Base-by-base conservation (phyloP, 306 rosid species). In the Vicia sativa region DNA sequence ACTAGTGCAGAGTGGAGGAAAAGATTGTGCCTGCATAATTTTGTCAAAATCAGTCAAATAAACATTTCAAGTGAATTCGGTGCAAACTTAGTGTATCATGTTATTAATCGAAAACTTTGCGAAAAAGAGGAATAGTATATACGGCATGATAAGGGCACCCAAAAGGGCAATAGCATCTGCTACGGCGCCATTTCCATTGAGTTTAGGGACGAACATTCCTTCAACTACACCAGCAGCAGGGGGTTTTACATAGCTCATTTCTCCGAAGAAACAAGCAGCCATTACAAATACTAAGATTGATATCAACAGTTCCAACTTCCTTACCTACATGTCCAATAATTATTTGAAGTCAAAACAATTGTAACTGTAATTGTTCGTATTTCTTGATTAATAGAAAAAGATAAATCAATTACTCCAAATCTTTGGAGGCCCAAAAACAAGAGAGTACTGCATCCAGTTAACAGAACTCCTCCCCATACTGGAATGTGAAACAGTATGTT, bases 71-170 rank as follows among this genome's bases (percentile, higher is more conserved):
- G 34, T 16, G 46, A 23, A 11, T 54, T 54, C 2, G 1, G 34
- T 4, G 8, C 6, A 31, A 31, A 31, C 35, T 31, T 31, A 31
- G 8, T 31, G 8, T 6, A 31, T 5, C 38, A 34, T 34, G 38
- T 31, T 5, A 31, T 4, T 6, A 31, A 31, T 31, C 1, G 25
- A 5, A 12, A 59, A 23, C 39, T 23, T 11, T 18, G 16, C 11
- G 2, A 31, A 62, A 3, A 4, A 25, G 23, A 29, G 26, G 65
- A 70, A 77, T 26, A 19, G 19, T 18, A 35, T 15, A 65, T 87
- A 92, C 98, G 96, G 96, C 96, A 92, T 92, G 70, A 92, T 59
- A 26, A 92, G 89, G 74, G 98, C 93, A 50, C 98, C 98, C 53
- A 92, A 70, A 61, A 89, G 91, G 39, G 98, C 91, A 29, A 92